These are phyloP conservation scores for Smittium mucronatum DNA, from an alignment of 371 early-diverging fungal genomes.

Conservation along the genomic window DNA sequence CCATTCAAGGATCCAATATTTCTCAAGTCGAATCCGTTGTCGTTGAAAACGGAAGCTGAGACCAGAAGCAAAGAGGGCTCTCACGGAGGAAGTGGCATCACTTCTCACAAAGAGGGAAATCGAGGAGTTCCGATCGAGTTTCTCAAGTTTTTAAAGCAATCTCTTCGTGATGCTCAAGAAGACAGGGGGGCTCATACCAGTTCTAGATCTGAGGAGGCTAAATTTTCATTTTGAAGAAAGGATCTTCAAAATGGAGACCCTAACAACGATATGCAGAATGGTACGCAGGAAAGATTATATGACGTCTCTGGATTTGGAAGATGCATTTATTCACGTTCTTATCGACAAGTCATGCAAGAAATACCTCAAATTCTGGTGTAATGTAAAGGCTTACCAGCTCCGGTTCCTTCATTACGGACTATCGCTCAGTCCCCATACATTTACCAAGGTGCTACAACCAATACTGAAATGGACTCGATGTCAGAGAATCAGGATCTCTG, in stretches of 20 bases:
- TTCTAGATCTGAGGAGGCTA: neutral
- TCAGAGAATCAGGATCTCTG: slow-evolving; percentile 25
- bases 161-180: neutral
- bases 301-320: slow-evolving; percentile 24
- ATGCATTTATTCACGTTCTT: slow-evolving; percentile 30
- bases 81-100: too few species aligned
- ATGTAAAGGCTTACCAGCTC: slow-evolving; percentile 34
- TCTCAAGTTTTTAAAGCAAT: neutral
- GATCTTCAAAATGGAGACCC: slow-evolving; percentile 18
- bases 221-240: neutral
- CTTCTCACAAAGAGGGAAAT: too few species aligned
- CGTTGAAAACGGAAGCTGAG: too few species aligned
- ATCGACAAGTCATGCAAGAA: slow-evolving; percentile 21
- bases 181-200: neutral
- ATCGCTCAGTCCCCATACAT: slow-evolving; percentile 30
- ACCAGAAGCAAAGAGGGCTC: too few species aligned
- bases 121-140: too few species aligned
- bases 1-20: too few species aligned
- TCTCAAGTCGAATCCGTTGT: too few species aligned
- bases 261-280: slow-evolving; percentile 23
- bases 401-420: slow-evolving; percentile 34
- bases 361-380: slow-evolving; percentile 36
- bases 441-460: slow-evolving; percentile 34
- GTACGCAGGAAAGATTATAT: slow-evolving; percentile 23
- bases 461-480: slow-evolving; percentile 23